Base-by-base conservation (phyloP, 305 asterid species). In the Withania somnifera region DNA sequence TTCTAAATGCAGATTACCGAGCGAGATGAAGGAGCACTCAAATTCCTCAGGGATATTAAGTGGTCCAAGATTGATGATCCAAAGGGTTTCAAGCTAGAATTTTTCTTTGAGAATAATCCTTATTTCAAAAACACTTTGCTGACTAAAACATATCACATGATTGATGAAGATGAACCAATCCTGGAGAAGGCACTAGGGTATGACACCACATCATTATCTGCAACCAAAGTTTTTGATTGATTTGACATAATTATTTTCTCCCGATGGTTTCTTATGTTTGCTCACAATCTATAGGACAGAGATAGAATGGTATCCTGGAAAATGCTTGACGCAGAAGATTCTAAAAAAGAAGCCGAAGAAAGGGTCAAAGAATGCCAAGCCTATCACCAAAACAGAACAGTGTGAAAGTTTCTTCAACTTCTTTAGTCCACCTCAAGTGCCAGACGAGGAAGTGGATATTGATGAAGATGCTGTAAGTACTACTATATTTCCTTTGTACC, bases 171-270 rank as follows among this genome's bases (percentile, higher is more conserved):
- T 36, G 98, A 93, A 57, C 95, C 97, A 69, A 89, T 94, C 71
- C 79, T 93, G 84, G 97, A 93, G 88, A 91, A 88, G 86, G 97
- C 97, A 34, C 89, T 93, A 36, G 98, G 97, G 97, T 94, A 90
- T 83, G 40, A 17, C n/a, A n/a, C 14, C 64, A 36, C 3, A 1
- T 10, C 2, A 19, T 14, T 13, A 4, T 53, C 13, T 36, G 56
- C 28, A 20, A 50, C 34, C 71, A 7, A 15, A 60, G 45, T 36
- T 83, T 28, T 28, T 22, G 13, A 11, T 68, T 69, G 13, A 11
- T 73, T 69, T 7, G 6, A 15, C 22, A 4, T 60, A 15, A 14
- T 66, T 81, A 40, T 50, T 57, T 32, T 51, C 50, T 40, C 11
- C 24, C 10, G n/a, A 19, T 34, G 4, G 58, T 11, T 78, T 53